Evolutionary conservation across 2,329 filamentous ascomycete species (phyloP).

Genomic region (Dactylellina sp.): DNA sequence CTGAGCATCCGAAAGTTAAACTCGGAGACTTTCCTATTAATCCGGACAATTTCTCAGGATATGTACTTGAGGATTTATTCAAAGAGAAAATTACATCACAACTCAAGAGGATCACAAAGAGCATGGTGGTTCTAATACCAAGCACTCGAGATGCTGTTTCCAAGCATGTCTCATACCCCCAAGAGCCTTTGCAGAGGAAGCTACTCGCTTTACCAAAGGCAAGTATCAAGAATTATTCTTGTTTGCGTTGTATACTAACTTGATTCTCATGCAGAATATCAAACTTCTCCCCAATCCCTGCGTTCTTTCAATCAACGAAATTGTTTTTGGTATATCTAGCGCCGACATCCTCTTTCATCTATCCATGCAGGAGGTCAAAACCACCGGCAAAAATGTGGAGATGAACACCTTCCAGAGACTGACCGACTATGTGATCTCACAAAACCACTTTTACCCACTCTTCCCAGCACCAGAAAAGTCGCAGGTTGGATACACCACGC

Average conservation of each 20-base stretch:
- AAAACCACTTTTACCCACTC: slow-evolving; percentile 89
- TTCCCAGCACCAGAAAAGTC: slow-evolving; percentile 82
- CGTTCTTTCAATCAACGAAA: slow-evolving; percentile 87
- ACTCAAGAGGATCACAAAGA: slow-evolving; percentile 75
- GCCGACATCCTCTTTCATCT: slow-evolving; percentile 88
- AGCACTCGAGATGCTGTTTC: slow-evolving; percentile 84
- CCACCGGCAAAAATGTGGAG: slow-evolving; percentile 66
- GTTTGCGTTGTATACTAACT: background rate
- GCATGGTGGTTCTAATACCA: slow-evolving; percentile 71
- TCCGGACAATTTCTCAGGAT: slow-evolving; percentile 75
- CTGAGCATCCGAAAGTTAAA: slow-evolving; percentile 88
- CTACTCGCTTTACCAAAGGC: slow-evolving; percentile 55
- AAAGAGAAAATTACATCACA: slow-evolving; percentile 80
- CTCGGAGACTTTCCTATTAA: slow-evolving; percentile 82
- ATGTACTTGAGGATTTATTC: slow-evolving; percentile 80
- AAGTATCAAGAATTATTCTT: slow-evolving; percentile 7
- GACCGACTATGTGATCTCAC: slow-evolving; percentile 82
- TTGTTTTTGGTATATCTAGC: slow-evolving; percentile 81
- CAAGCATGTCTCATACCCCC: slow-evolving; percentile 88
- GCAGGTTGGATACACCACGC: slow-evolving; percentile 75
- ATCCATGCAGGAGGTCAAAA: slow-evolving; percentile 75
- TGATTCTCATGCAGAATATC: slow-evolving; percentile 46
- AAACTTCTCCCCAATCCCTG: slow-evolving; percentile 75
- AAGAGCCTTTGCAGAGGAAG: slow-evolving; percentile 62
- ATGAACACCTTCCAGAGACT: slow-evolving; percentile 76